Evolutionary conservation across 306 rosid genomes (phyloP).

Genomic region (Clitoria ternatea): DNA sequence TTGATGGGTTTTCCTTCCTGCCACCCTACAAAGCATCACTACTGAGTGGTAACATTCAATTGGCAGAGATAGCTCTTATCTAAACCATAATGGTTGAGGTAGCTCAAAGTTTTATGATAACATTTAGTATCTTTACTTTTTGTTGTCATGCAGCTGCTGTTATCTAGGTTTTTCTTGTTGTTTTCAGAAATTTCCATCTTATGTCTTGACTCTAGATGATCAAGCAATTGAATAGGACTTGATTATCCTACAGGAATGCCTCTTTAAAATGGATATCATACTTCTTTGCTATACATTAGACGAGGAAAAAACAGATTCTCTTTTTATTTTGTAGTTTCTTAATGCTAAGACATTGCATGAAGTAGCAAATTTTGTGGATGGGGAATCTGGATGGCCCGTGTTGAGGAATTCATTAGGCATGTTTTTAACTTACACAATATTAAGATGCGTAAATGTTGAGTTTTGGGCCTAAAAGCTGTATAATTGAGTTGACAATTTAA

Average conservation of each 20-base stretch:
- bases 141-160: not conserved
- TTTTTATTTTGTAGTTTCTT: not conserved
- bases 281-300: not conserved
- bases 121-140: not conserved
- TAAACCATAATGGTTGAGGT: conserved; percentile 39
- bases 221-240: conserved; percentile 7
- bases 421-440: not conserved
- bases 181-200: not conserved
- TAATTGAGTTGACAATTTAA: not conserved
- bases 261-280: not conserved
- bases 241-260: conserved; percentile 5
- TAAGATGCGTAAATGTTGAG: not conserved
- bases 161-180: not conserved
- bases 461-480: not conserved
- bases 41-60: conserved; percentile 77
- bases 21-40: conserved; percentile 62
- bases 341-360: not conserved
- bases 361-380: not conserved
- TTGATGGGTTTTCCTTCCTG: conserved; percentile 79
- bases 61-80: conserved; percentile 73
- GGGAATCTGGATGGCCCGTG: not conserved
- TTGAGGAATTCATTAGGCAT: not conserved
- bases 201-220: not conserved
- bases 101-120: conserved; percentile 20
- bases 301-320: not conserved